Evolutionary conservation across 768 basidiomycete species (phyloP), one percentile per base, ranked within the genome.

Genomic region (Lentinus brumalis): DNA sequence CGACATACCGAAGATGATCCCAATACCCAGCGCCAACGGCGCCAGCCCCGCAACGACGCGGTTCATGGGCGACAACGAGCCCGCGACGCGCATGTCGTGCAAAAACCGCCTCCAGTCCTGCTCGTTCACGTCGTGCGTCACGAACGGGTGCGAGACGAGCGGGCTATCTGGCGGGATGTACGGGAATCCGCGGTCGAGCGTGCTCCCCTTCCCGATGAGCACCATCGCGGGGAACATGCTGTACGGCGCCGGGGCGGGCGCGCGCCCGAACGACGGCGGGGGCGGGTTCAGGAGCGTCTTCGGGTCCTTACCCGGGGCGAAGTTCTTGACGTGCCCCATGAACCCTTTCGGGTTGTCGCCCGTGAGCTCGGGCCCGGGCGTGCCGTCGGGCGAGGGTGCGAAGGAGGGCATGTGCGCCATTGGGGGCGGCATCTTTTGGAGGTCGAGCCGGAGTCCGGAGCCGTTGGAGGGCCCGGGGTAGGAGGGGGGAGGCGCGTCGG

Each of bases 41-140:
- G 46, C 41, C 30, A 58, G 49, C 32, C 26, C 38, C 53, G 60
- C 14, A n/a, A 57, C 50, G 59, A 65, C 53, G n/a, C 38, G n/a
- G 21, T 65, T 59, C 59, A 44, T 57, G 54, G 18, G 31, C 18
- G 59, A 49, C 5, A 50, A 47, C 57, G 47, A 7, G 10, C 59
- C 53, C n/a, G 53, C 63, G 12, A 12, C 53, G 51, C 51, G 40
- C 15, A 69, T n/a, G 54, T 67, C 61, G 14, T 53, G 29, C 51
- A 71, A 30, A 56, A 70, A 70, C 77, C 75, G 73, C 42, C 70
- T 66, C 85, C 85, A 86, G 67, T 86, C 85, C 16, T 69, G 73
- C 69, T 84, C 78, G 0, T 56, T 63, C 4, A 86, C 69, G 64
- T 86, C 83, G 67, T 82, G 80, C 50, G 77, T 72, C 26, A 68